phyloP scores from a whole-genome alignment of 2,329 filamentous ascomycete genomes.

The Colletotrichum sublineola region DNA sequence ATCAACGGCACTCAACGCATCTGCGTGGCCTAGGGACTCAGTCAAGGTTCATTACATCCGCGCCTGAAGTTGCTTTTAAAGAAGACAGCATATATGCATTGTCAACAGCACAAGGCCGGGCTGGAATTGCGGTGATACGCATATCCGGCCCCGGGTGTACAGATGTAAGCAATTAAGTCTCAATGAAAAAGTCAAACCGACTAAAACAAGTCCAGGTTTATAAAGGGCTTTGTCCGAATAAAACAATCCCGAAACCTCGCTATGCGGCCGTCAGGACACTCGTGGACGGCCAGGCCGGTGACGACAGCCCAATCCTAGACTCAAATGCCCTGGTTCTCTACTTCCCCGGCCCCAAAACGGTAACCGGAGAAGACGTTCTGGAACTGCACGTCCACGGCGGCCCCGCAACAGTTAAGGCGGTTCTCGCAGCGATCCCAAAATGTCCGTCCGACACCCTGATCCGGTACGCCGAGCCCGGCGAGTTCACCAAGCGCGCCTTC shows the following conservation, averaged over 20 bases:
- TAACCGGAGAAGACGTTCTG: conserved; percentile 92
- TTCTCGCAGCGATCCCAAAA: conserved; percentile 80
- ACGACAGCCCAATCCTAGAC: conserved; percentile 73
- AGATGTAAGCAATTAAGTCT: conserved; percentile 61
- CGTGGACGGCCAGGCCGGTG: conserved; percentile 62
- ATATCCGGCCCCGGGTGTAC: conserved; percentile 84
- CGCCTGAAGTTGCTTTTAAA: not conserved
- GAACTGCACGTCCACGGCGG: conserved; percentile 97
- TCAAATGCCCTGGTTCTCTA: conserved; percentile 84
- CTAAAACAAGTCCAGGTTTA: conserved; percentile 59
- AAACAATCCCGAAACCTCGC: conserved; percentile 60
- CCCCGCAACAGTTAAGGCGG: conserved; percentile 86
- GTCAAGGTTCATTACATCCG: conserved; percentile 8
- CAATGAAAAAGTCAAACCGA: not conserved
- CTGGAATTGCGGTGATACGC: conserved; percentile 91
- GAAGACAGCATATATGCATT: conserved; percentile 89
- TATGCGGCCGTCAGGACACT: conserved; percentile 82
- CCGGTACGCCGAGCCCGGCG: conserved; percentile 92
- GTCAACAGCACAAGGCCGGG: conserved; percentile 86
- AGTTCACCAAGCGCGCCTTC: conserved; percentile 95
- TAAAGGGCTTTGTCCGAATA: conserved; percentile 62
- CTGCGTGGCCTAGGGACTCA: not conserved
- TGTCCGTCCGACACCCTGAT: conserved; percentile 61
- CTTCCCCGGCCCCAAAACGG: conserved; percentile 84
- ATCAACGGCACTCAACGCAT: not conserved